phyloP scores from a whole-genome alignment of 257 asterid species.

The Jacaranda copaia region DNA sequence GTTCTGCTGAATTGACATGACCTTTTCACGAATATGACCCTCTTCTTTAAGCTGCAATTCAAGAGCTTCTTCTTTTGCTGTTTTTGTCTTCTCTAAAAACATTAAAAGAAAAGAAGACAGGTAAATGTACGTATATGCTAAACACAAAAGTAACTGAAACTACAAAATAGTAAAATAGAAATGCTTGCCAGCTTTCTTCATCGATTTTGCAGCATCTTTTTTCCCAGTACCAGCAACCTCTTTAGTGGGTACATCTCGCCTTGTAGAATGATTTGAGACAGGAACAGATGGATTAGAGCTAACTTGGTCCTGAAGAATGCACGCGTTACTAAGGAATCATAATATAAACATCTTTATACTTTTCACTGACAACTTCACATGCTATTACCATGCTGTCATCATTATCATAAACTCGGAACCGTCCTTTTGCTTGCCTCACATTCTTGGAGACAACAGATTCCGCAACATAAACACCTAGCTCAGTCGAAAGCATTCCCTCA shows the following conservation, averaged over 20 bases:
- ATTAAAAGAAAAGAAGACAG: constrained; percentile 27
- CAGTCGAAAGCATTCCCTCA: constrained; percentile 89
- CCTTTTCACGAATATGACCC: constrained; percentile 71
- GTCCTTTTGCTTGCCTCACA: constrained; percentile 93
- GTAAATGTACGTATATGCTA: not conserved
- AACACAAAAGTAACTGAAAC: not conserved
- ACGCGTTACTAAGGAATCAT: constrained; percentile 28
- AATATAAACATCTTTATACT: constrained; percentile 19
- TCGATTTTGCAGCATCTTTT: constrained; percentile 75
- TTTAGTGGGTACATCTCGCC: constrained; percentile 63
- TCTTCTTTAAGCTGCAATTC: constrained; percentile 95
- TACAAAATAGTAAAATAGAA: constrained; percentile 20
- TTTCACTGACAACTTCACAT: constrained; percentile 34
- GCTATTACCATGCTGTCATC: constrained; percentile 56
- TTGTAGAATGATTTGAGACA: constrained; percentile 59
- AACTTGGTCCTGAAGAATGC: constrained; percentile 66
- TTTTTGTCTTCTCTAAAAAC: constrained; percentile 75
- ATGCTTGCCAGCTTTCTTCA: constrained; percentile 77
- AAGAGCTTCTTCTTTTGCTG: constrained; percentile 98
- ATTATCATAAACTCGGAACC: constrained; percentile 71
- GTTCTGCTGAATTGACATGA: constrained; percentile 65
- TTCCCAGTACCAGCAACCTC: constrained; percentile 62
- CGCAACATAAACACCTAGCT: constrained; percentile 91
- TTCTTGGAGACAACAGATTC: constrained; percentile 79
- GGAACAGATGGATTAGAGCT: constrained; percentile 56